Evolutionary conservation across 139 green algal species (phyloP), one percentile per base, ranked within the genome.

Genomic region (Chlamydomonas sphaeroides): DNA sequence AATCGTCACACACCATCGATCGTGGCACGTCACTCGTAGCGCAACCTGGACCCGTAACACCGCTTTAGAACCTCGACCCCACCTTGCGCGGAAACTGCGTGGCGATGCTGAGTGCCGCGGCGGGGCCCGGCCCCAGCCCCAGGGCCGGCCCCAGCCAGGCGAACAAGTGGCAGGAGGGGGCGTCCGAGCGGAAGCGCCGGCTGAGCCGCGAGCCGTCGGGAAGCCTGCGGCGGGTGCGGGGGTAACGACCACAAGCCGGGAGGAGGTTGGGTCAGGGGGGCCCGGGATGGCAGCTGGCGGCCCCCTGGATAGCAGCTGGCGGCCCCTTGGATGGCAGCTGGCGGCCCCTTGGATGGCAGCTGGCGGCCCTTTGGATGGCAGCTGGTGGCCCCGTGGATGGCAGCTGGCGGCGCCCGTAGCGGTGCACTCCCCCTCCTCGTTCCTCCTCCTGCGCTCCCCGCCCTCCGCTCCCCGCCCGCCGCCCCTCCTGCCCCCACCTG

Each of bases 21-120:
- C 17, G 15, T 28, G 6, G 20, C 4, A 25, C 14, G 51, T 7
- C 51, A 25, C 21, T 10, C 4, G 17, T 7, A 17, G 17, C 15
- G 4, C 15, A 61, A 25, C 15, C 17, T 4, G 20, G 17, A 4
- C 15, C 17, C 51, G 17, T 28, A 30, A 4, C 17, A 10, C 4
- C 51, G 17, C 51, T 4, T 28, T 17, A 10, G 17, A 25, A 10
- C 20, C 17, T 4, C 17, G 4, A 28, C 51, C 51, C 15, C 41
- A 77, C 78, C 78, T 84, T 68, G 45, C 71, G 71, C 1, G 78
- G 78, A 65, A 84, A 84, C 21, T 71, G 39, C 3, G 78, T 84
- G 28, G 51, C 65, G 11, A 84, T 39, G 21, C 35, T 65, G 1
- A 77, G 23, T 14, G 17, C 17, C 10, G n/a, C n/a, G n/a, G n/a